These are phyloP conservation scores for Trichocomaceae sp. DNA, from an alignment of 2,329 filamentous ascomycete species.

Conservation along the genomic window DNA sequence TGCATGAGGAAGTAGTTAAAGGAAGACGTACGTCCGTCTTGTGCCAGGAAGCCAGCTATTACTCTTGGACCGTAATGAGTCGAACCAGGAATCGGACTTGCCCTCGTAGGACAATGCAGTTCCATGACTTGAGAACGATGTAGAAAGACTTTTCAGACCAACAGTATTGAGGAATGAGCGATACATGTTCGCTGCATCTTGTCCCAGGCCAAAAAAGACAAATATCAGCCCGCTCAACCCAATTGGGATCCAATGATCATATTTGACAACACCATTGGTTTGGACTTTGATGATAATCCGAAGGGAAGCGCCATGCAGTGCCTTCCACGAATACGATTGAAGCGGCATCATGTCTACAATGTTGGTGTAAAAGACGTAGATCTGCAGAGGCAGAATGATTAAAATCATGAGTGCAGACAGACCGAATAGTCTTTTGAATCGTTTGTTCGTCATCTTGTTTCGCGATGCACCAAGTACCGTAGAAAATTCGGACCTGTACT, in stretches of 20 bases:
- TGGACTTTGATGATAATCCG: slow-evolving; percentile 44
- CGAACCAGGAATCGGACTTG: slow-evolving; percentile 4
- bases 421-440: slow-evolving; percentile 51
- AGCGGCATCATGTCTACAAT: slow-evolving; percentile 27
- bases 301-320: slow-evolving; percentile 49
- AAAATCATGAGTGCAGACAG: slow-evolving; percentile 51
- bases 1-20: background rate
- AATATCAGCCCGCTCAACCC: slow-evolving; percentile 51
- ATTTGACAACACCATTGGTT: slow-evolving; percentile 39
- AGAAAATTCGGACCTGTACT: slow-evolving; percentile 54
- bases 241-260: slow-evolving; percentile 55
- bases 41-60: background rate
- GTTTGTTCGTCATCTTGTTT: slow-evolving; percentile 50
- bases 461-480: slow-evolving; percentile 47
- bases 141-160: slow-evolving; percentile 34
- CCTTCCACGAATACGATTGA: slow-evolving; percentile 47
- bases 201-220: slow-evolving; percentile 58
- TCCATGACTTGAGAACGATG: slow-evolving; percentile 14
- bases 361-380: slow-evolving; percentile 47
- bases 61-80: slow-evolving; percentile 2
- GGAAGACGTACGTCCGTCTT: slow-evolving; percentile 3
- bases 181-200: slow-evolving; percentile 54
- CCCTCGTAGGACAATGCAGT: background rate
- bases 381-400: slow-evolving; percentile 48
- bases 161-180: slow-evolving; percentile 37